Evolutionary conservation across 176 grass and related monocot genomes (phyloP), one percentile per base, ranked within the genome.

Genomic region (Ensete glaucum): DNA sequence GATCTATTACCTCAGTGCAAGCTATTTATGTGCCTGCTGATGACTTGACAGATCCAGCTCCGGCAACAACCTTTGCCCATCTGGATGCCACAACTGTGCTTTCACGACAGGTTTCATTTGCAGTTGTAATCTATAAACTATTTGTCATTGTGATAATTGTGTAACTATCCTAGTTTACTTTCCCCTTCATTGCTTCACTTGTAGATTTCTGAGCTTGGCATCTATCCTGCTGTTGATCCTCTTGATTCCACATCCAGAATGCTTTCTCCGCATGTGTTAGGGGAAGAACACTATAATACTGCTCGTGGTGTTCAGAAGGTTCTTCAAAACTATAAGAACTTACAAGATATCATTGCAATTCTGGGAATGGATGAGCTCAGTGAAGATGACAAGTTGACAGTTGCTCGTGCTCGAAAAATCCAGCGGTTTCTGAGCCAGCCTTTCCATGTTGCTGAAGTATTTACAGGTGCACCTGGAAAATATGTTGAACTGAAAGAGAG

Each of bases 21-120:
- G 43, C 29, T 70, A 70, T 70, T 8, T 50, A 70, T 70, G 67
- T 70, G 67, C 67, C 29, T 70, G 67, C 67, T 50, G 67, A 70
- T 70, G 29, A 70, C 67, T 70, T 70, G 67, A 70, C 27, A n/a
- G 29, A 50, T 70, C 67, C 34, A 27, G 67, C 34, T 50, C 67
- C 27, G 9, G 67, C 67, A 20, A 70, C 34, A 11, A 70, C 34
- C 48, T 70, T 70, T 50, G 67, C 43, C 16, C 67, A 70, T 70
- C 67, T 70, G 16, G 67, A 70, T 21, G 43, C 67, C 20, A 50
- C 67, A 11, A 70, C 43, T 70, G 58, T 62, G 58, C 58, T 62
- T 43, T 43, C 34, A 43, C 15, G 58, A 62, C 58, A 62, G 58
- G 58, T 62, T 62, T 7, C 17, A n/a, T 8, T 62, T 9, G 8